Evolutionary conservation across 208 protist species (phyloP), one percentile per base, ranked within the genome.

Genomic region (Trypanosoma cruzi): DNA sequence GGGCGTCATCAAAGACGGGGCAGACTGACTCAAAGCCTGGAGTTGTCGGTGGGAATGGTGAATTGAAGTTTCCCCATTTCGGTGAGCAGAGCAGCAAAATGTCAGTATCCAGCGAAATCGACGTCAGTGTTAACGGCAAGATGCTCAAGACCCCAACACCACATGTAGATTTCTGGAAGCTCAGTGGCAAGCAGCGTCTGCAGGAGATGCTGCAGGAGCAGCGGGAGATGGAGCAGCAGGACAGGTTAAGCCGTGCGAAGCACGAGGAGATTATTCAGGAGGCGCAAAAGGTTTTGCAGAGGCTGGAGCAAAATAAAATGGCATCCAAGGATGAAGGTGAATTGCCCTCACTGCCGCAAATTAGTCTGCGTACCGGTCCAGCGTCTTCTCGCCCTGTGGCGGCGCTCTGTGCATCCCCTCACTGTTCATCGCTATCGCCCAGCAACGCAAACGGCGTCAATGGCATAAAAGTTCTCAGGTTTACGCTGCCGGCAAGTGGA

Each of bases 171-270:
- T 20, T 54, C 18, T 48, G 29, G 24, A 24, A 42, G 22, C 18
- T 29, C 0, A 49, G 42, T 58, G 61, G 71, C 49, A 70, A 71
- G 40, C 54, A 67, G 36, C 63, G 80, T 13, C 81, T 94, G 62
- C 77, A 75, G 24, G 88, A 87, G 40, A 77, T 94, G 78, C 74
- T 94, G 63, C 32, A 69, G 65, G 80, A 86, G 66, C 88, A 94
- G 70, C 76, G 80, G 53, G 60, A 52, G 55, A 80, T 84, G 64
- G 81, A 86, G 49, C 66, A 85, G 42, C n/a, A 71, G 18, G 84
- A 67, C 29, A 60, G 71, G 26, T 40, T 61, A 13, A 44, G 75
- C 26, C 64, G 82, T 55, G 63, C 50, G 46, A 65, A 75, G 61
- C 88, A 94, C 73, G 72, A 82, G 6, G 58, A 62, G 44, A 48